Percentiles rank a stretch among this genome's conserved stretches.
phyloP scores from a whole-genome alignment of 257 asterid genomes.

The Catharanthus roseus region DNA sequence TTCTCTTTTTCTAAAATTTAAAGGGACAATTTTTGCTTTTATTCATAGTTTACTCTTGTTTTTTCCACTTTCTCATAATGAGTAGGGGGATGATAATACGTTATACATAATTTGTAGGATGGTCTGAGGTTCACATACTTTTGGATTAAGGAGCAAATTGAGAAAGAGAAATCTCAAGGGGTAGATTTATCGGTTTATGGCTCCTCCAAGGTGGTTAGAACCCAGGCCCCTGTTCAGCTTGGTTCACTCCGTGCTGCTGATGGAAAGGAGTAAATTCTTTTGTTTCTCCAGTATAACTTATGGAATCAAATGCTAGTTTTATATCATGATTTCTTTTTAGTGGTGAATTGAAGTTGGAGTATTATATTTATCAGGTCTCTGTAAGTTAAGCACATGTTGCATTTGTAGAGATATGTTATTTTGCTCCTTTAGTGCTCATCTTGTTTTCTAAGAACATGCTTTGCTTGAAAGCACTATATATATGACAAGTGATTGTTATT shows the following conservation, averaged over 20 bases:
- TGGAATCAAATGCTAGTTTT: no score
- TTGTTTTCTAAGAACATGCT: neutral
- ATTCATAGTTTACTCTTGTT: neutral
- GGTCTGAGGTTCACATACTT: conserved; percentile 86
- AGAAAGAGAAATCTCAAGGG: conserved; percentile 68
- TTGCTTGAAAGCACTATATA: neutral
- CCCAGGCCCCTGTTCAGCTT: conserved; percentile 50
- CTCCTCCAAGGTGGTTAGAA: conserved; percentile 45
- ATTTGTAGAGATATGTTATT: neutral
- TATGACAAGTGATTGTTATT: neutral
- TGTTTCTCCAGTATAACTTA: no score
- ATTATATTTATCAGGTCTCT: neutral
- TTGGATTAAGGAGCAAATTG: conserved; percentile 91
- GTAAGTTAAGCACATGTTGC: neutral
- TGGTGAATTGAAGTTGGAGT: no score
- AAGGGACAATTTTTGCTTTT: neutral
- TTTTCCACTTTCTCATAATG: neutral
- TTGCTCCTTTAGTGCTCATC: neutral
- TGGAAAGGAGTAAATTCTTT: no score
- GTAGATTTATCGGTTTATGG: conserved; percentile 34
- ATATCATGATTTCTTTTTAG: no score
- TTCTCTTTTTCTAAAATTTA: neutral
- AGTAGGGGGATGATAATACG: neutral
- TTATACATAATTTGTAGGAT: conserved; percentile 34
- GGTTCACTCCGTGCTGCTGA: conserved; percentile 11